phyloP scores from a whole-genome alignment of 2,329 filamentous ascomycete genomes.

The Metarhizium guizhouense region DNA sequence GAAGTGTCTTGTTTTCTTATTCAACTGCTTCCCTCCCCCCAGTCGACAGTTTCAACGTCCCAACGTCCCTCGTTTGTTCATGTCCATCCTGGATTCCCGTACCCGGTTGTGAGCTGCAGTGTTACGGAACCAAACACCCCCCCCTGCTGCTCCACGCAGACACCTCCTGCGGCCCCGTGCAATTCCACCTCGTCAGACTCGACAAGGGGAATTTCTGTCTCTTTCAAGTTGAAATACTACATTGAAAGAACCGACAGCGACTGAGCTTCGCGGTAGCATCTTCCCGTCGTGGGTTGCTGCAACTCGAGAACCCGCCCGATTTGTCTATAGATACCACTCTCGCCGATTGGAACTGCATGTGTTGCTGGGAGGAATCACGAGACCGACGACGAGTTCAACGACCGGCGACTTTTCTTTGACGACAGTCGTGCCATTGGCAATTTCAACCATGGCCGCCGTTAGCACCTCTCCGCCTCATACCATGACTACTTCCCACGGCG shows the following conservation, averaged over 20 bases:
- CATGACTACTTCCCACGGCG: conserved; percentile 17
- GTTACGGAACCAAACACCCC: not conserved
- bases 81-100: not conserved
- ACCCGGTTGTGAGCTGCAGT: not conserved
- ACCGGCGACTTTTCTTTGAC: not conserved
- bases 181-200: not conserved
- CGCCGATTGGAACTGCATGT: not conserved
- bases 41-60: not conserved
- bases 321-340: not conserved
- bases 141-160: not conserved
- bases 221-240: not conserved
- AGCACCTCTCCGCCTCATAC: conserved; percentile 24
- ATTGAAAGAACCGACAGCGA: not conserved
- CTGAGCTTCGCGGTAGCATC: not conserved
- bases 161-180: not conserved
- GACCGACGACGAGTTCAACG: not conserved
- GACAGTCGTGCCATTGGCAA: not conserved
- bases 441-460: conserved; percentile 24
- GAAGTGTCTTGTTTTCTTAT: conserved; percentile 1
- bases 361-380: not conserved
- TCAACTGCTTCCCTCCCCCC: not conserved
- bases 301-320: not conserved
- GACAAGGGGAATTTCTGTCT: not conserved
- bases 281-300: not conserved
- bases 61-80: not conserved